phyloP scores from a whole-genome alignment of 1,284 basidiomycete species.

The Ustilago xerochloae region DNA sequence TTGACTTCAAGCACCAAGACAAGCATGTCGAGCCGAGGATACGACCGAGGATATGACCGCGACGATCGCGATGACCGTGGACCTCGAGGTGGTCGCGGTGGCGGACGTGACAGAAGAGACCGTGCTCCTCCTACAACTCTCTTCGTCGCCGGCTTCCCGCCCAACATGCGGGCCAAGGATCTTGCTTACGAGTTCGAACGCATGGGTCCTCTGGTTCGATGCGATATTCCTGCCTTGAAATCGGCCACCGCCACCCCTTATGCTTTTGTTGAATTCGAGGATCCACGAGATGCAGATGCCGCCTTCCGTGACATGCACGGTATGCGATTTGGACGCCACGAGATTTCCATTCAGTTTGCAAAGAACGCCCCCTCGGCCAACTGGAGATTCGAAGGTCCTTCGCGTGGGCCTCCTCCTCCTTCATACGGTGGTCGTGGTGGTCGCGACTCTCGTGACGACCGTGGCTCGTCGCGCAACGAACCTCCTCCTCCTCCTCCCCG shows the following conservation, averaged over 20 bases:
- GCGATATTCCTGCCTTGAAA: conserved; percentile 61
- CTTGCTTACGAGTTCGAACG: conserved; percentile 63
- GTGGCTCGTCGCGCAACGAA: conserved; percentile 12
- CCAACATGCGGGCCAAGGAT: conserved; percentile 59
- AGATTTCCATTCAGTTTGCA: conserved; percentile 60
- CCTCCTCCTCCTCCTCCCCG: conserved; percentile 27
- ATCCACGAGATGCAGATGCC: conserved; percentile 59
- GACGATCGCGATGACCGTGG: conserved; percentile 43
- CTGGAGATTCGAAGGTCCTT: conserved; percentile 58
- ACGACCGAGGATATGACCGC: conserved; percentile 41
- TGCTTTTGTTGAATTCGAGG: conserved; percentile 63
- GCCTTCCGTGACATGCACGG: conserved; percentile 63
- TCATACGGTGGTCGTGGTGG: conserved; percentile 36
- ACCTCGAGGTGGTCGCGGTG: conserved; percentile 28
- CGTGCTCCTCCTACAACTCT: conserved; percentile 46
- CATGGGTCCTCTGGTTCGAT: conserved; percentile 59
- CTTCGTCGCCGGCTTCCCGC: conserved; percentile 59
- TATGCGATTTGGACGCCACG: conserved; percentile 55
- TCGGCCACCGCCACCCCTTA: conserved; percentile 52
- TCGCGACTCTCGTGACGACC: conserved; percentile 33
- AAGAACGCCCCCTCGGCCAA: conserved; percentile 58
- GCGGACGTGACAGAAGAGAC: conserved; percentile 28
- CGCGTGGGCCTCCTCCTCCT: conserved; percentile 42
- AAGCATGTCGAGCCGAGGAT: conserved; percentile 37
- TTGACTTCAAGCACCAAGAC: background rate